Percentiles rank a stretch among this genome's conserved stretches.
phyloP scores from a whole-genome alignment of 345 rosid species.

The Brassica napus region Da-Ae NC_063437.1:21184501-21185000 shows the following conservation, averaged over 20 bases:
- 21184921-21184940: not conserved
- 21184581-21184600: conserved; percentile 2
- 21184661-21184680: conserved; percentile 29
- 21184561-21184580: conserved; percentile 38
- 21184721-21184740: conserved; percentile 36
- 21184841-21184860: not conserved
- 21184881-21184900: not conserved
- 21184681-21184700: conserved; percentile 32
- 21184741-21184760: conserved; percentile 35
- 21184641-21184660: conserved; percentile 29
- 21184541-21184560: conserved; percentile 34
- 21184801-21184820: not conserved
- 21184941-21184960: not conserved
- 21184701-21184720: conserved; percentile 38
- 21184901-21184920: conserved; percentile 3
- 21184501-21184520: not conserved
- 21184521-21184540: conserved; percentile 3
- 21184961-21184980: not conserved
- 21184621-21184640: conserved; percentile 40
- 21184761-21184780: conserved; percentile 17
- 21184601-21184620: conserved; percentile 19
- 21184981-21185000: not conserved
- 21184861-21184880: not conserved
- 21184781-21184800: conserved; percentile 13
- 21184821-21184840: not conserved